A percentile compares a stretch with the other conserved stretches of the same genome.
Evolutionary conservation across 129 eudicot genomes (phyloP).

Genomic region (Calendula officinalis): DNA sequence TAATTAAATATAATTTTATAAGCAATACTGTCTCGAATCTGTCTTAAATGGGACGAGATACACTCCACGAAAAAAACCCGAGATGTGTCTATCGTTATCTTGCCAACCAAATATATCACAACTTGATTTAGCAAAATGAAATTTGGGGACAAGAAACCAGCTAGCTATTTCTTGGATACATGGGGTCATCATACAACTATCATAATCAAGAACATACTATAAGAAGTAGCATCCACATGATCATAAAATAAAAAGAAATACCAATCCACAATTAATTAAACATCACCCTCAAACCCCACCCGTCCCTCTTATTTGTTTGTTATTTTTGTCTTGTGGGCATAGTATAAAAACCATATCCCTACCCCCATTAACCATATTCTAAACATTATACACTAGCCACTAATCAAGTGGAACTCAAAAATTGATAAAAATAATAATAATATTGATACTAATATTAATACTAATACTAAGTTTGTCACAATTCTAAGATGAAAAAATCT

Average conservation of each 20-base stretch:
- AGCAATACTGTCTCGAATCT: neutral
- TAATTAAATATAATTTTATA: too few species aligned
- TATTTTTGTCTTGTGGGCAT: constrained; percentile 22
- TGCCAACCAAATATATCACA: constrained; percentile 39
- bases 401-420: constrained; percentile 25
- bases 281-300: constrained; percentile 8
- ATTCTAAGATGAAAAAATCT: neutral
- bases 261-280: constrained; percentile 19
- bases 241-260: constrained; percentile 15
- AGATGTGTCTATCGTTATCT: constrained; percentile 11
- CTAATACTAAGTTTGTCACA: neutral
- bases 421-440: neutral
- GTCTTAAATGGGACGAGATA: constrained; percentile 2
- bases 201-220: constrained; percentile 31
- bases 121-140: constrained; percentile 27
- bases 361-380: constrained; percentile 25
- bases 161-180: constrained; percentile 32
- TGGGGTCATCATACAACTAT: constrained; percentile 36
- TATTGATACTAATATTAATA: neutral
- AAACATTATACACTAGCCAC: constrained; percentile 10
- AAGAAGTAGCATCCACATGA: constrained; percentile 33
- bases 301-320: neutral
- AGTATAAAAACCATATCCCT: constrained; percentile 17
- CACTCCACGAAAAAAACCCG: constrained; percentile 1
- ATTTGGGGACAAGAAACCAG: constrained; percentile 37